Conservation (phyloP, 129 eudicot species). For the Tanacetum coccineum region DNA sequence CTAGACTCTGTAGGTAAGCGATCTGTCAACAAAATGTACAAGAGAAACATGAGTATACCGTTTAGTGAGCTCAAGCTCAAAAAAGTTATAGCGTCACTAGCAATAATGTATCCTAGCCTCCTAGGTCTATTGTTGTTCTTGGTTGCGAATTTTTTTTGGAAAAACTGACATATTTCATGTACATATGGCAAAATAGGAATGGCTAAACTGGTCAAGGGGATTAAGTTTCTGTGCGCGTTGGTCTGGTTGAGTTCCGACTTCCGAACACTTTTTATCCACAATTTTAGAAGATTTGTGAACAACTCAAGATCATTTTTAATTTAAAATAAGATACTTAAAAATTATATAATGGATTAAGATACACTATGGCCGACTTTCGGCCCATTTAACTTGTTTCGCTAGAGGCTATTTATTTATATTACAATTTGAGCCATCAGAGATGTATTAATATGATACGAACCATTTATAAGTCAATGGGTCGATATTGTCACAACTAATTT, state of each 20-base stretch:
- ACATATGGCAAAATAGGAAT: not conserved
- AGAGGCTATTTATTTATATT: not conserved
- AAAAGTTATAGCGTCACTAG: not conserved
- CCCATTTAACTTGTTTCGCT: not conserved
- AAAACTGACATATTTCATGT: not conserved
- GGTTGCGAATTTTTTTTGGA: too few relatives aligned
- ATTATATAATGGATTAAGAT: too few relatives aligned
- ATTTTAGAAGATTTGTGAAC: not conserved
- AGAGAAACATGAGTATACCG: not conserved
- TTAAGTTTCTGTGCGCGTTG: not conserved
- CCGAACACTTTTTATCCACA: not conserved
- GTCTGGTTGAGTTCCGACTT: not conserved
- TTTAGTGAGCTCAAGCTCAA: not conserved
- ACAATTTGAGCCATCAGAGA: not conserved
- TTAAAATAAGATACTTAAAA: too few relatives aligned
- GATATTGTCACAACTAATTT: not conserved
- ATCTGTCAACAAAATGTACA: conserved; percentile 43
- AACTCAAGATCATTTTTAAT: too few relatives aligned
- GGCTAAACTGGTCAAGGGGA: not conserved
- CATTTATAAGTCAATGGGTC: not conserved
- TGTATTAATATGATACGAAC: not conserved
- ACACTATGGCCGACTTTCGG: not conserved
- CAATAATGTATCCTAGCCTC: not conserved
- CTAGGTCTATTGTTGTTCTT: conserved; percentile 6
- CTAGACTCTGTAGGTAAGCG: conserved; percentile 65